Base-by-base conservation (phyloP, 306 rosid species). In the Citrullus amarus region DNA sequence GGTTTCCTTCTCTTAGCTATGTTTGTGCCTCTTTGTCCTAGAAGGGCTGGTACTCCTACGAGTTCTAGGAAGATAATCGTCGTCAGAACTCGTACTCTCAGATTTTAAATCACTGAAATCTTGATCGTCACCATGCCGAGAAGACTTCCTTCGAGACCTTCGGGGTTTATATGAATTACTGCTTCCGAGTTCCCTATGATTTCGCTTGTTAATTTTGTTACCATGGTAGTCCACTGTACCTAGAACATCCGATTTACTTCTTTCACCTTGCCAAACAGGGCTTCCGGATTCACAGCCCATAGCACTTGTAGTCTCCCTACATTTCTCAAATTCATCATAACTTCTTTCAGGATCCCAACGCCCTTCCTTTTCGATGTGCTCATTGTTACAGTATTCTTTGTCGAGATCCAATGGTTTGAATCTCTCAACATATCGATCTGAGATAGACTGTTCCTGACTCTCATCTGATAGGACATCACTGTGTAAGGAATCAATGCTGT, bases 341-440 rank as follows among this genome's bases (percentile, higher is more conserved):
- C 25, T 72, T 58, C 22, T 76, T 56, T 36, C 68, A 6, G 79
- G 79, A 36, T 76, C 79, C 79, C 79, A 76, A 41, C 79, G 65
- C 22, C 54, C 54, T n/a, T 56, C 66, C 20, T 12, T 55, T 36
- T 76, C 44, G 6, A 7, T 5, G 36, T 38, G 53, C 54, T 36
- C 5, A 6, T 38, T 22, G 28, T 14, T 20, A 44, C n/a, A 5
- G 18, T 36, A 58, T 79, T 72, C 55, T 78, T 83, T 78, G 51
- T 75, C 78, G 2, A 6, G 81, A 55, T 10, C 67, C 76, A n/a
- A 32, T 58, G 63, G 59, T 59, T 53, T 77, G 76, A 51, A 50
- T 41, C 77, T 72, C 77, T 72, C 77, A 2, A 28, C 8, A 16
- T 15, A 14, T 16, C n/a, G 43, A 50, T 72, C 60, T 25, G 77